Evolutionary conservation across 2,329 filamentous ascomycete genomes (phyloP).

Genomic region (Coniochaeta prunicola): DNA sequence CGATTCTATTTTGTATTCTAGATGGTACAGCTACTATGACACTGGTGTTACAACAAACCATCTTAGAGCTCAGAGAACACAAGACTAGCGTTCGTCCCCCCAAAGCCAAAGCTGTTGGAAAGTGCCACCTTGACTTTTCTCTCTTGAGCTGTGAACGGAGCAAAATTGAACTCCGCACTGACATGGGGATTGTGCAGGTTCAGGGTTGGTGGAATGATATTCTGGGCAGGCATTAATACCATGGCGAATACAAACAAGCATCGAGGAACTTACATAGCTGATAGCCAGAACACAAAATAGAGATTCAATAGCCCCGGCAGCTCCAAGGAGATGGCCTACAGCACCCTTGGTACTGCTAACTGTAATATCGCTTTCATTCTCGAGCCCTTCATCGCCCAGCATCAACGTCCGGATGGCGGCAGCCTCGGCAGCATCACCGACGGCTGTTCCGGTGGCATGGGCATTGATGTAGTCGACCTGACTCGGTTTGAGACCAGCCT

Average conservation of each 20-base stretch:
- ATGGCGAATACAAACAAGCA: too few relatives aligned
- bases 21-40: neutral
- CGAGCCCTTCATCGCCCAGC: constrained; percentile 62
- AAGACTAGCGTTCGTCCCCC: constrained; percentile 87
- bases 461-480: constrained; percentile 90
- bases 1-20: neutral
- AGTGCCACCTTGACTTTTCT: constrained; percentile 66
- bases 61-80: constrained; percentile 55
- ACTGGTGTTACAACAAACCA: neutral
- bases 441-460: constrained; percentile 79
- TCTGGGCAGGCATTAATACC: constrained; percentile 36
- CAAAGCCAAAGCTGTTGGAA: constrained; percentile 97
- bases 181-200: constrained; percentile 66
- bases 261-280: constrained; percentile 53
- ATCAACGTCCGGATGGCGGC: constrained; percentile 72
- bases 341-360: constrained; percentile 94
- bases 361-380: constrained; percentile 57
- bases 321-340: constrained; percentile 83
- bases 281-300: constrained; percentile 78
- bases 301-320: constrained; percentile 84
- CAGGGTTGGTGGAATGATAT: constrained; percentile 74
- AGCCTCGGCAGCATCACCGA: constrained; percentile 87
- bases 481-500: constrained; percentile 60
- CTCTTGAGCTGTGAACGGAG: constrained; percentile 64
- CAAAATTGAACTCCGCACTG: constrained; percentile 77